Evolutionary conservation across 2,329 filamentous ascomycete species (phyloP).

Genomic region (Neurospora crassa): DNA sequence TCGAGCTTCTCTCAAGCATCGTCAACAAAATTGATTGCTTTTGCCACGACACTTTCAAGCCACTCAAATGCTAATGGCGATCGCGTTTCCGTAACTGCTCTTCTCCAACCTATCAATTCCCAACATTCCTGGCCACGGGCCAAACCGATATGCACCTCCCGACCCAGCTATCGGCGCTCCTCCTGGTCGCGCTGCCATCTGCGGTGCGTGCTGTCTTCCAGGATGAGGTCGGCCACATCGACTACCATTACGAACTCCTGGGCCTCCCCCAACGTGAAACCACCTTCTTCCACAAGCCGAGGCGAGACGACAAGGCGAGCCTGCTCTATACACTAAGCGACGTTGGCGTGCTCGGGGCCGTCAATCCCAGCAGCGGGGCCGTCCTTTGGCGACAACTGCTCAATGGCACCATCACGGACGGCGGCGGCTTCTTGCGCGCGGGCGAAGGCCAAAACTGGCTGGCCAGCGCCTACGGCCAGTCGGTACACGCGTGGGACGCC

Average conservation of each 20-base stretch:
- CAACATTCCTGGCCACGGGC: not conserved
- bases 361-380: slow-evolving; percentile 78
- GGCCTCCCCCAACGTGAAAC: slow-evolving; percentile 72
- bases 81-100: not conserved
- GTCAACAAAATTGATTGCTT: not conserved
- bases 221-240: slow-evolving; percentile 85
- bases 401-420: slow-evolving; percentile 36
- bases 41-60: not conserved
- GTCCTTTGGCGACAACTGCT: slow-evolving; percentile 81
- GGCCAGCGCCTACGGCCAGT: slow-evolving; percentile 59
- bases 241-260: slow-evolving; percentile 86
- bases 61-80: not conserved
- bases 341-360: slow-evolving; percentile 69
- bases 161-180: slow-evolving; percentile 14
- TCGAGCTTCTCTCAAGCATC: not conserved
- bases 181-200: slow-evolving; percentile 34
- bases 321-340: slow-evolving; percentile 88
- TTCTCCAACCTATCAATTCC: not conserved
- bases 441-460: slow-evolving; percentile 72
- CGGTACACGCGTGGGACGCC: slow-evolving; percentile 75
- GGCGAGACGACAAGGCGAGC: slow-evolving; percentile 71
- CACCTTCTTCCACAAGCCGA: slow-evolving; percentile 90
- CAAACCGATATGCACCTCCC: slow-evolving; percentile 7
- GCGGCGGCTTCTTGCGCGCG: slow-evolving; percentile 52
- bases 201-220: slow-evolving; percentile 62